Evolutionary conservation across 1,284 basidiomycete species (phyloP).

Genomic region (Ceratorhiza oryzae-sativae): DNA sequence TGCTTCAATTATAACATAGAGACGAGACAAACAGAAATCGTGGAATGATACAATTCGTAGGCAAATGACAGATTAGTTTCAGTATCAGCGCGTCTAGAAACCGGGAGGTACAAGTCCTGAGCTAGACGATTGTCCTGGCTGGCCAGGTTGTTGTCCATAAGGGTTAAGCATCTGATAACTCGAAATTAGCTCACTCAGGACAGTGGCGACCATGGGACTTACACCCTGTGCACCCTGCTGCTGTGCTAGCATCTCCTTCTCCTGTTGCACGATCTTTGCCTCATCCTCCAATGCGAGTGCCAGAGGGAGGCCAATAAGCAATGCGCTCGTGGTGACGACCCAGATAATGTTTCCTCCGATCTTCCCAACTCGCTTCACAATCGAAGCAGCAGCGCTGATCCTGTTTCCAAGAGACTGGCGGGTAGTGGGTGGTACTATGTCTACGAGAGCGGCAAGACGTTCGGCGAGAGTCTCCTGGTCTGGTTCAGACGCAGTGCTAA

Average conservation of each 20-base stretch:
- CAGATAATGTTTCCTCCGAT: slow-evolving; percentile 88
- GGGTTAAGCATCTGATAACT: slow-evolving; percentile 37
- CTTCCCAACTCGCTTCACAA: slow-evolving; percentile 71
- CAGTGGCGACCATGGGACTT: slow-evolving; percentile 55
- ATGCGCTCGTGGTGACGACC: slow-evolving; percentile 92
- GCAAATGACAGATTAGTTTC: background rate
- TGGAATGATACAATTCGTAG: slow-evolving; percentile 25
- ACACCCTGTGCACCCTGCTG: slow-evolving; percentile 83
- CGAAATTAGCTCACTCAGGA: slow-evolving; percentile 40
- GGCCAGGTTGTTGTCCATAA: slow-evolving; percentile 35
- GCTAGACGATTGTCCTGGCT: slow-evolving; percentile 33
- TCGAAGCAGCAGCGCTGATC: slow-evolving; percentile 65
- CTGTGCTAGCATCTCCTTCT: slow-evolving; percentile 93
- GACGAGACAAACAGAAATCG: background rate
- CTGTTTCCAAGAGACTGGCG: slow-evolving; percentile 75
- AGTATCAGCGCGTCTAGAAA: slow-evolving; percentile 13
- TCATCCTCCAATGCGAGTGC: slow-evolving; percentile 96
- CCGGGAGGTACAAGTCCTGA: slow-evolving; percentile 37
- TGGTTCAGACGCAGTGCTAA: slow-evolving; percentile 57
- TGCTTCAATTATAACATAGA: slow-evolving; percentile 34
- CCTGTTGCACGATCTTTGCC: slow-evolving; percentile 91
- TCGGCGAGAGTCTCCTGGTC: slow-evolving; percentile 83
- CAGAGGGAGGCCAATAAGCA: slow-evolving; percentile 92
- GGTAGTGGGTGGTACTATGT: slow-evolving; percentile 93
- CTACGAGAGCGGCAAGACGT: slow-evolving; percentile 88